A percentile compares a stretch with the other conserved stretches of the same genome.
These are phyloP conservation scores for Sphagnum magellanicum DNA, from an alignment of 228 moss, liverwort and hornwort genomes.

Conservation along the genomic window DNA sequence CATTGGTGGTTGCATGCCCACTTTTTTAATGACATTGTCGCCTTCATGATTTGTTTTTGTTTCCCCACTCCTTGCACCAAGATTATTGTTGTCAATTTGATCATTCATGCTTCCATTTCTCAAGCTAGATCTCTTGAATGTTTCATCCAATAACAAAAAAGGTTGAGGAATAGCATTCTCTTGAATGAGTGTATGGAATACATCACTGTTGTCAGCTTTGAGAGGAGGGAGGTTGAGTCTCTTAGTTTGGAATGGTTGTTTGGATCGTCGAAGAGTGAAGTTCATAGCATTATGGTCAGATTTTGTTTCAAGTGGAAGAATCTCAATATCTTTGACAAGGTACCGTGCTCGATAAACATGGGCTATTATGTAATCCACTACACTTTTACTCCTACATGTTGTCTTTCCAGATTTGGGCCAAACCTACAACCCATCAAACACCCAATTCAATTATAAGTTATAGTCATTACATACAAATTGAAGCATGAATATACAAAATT, in stretches of 20 bases:
- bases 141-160: not conserved
- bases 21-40: too few relatives aligned
- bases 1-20: too few relatives aligned
- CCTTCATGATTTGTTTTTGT: too few relatives aligned
- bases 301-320: conserved; percentile 41
- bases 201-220: too few relatives aligned
- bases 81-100: not conserved
- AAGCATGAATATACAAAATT: too few relatives aligned
- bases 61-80: not conserved
- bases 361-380: conserved; percentile 37
- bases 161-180: not conserved
- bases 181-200: not conserved
- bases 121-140: not conserved
- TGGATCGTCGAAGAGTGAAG: conserved; percentile 30
- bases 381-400: conserved; percentile 44
- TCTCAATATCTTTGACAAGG: conserved; percentile 35
- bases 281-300: conserved; percentile 43
- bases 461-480: too few relatives aligned
- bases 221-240: not conserved
- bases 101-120: not conserved
- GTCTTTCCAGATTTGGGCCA: conserved; percentile 49
- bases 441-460: too few relatives aligned
- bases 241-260: not conserved
- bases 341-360: conserved; percentile 38
- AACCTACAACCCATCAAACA: conserved; percentile 13